Base-by-base conservation (phyloP, 1,284 basidiomycete species). In the Ceratobasidium sp. region DNA sequence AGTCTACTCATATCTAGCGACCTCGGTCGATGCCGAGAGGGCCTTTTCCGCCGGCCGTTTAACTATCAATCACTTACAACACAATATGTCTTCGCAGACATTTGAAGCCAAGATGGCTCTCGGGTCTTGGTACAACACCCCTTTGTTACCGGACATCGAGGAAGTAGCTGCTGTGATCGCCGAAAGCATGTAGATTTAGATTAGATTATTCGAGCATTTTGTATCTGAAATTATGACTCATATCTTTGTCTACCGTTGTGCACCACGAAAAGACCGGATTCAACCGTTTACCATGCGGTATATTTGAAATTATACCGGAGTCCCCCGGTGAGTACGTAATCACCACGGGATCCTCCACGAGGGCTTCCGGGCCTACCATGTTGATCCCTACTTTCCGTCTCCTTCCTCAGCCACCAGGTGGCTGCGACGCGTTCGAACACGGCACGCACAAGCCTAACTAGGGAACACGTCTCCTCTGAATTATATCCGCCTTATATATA, bases 61-160 rank as follows among this genome's bases (percentile, higher is more conserved):
- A 10, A 67, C 65, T 3, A 50, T 67, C 6, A 67, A 67, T 28
- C 65, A 67, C 17, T 12, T 67, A 33, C 44, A 50, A n/a, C 44
- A 67, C 62, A 65, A 65, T 38, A 65, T 65, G 38, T 68, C 65
- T 28, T 44, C 44, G 9, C 28, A n/a, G 17, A 52, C 65, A 5
- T 68, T 68, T 28, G 23, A 68, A 26, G 65, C 44, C 46, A 68
- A 68, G 46, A 68, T 68, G 65, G 65, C 44, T 2, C 17, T 50
- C 3, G 38, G 62, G n/a, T 46, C 62, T 9, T 65, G 38, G 62
- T 65, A 42, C 20, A 10, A 23, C 12, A 44, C 62, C 20, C 62
- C 62, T 15, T 40, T 65, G n/a, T 40, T 44, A 15, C 62, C 62
- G 7, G 62, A 44, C 42, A 46, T 65, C 38, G 33, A 26, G 7